A percentile compares a stretch with the other conserved stretches of the same genome.
These are phyloP conservation scores for Chaetomiaceae sp. DNA, from an alignment of 2,329 filamentous ascomycete genomes.

Conservation along the genomic window DNA sequence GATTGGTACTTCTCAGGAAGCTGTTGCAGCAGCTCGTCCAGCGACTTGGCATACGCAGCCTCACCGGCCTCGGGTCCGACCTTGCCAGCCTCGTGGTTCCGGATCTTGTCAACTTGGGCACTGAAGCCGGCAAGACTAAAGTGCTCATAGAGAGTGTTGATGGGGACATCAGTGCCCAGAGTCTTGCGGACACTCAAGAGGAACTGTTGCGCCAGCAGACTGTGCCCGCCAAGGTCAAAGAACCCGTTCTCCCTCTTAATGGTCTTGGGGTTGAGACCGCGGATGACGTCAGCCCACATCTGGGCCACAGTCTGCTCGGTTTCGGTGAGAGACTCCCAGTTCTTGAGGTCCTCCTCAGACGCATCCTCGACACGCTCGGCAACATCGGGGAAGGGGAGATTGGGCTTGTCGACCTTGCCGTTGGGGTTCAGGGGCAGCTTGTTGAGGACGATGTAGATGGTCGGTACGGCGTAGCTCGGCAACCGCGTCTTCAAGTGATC, in stretches of 20 bases:
- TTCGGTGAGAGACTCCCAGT: constrained; percentile 38
- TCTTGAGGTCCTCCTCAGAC: constrained; percentile 39
- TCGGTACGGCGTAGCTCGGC: constrained; percentile 70
- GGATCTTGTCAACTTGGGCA: constrained; percentile 45
- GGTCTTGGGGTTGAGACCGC: constrained; percentile 61
- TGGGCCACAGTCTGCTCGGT: constrained; percentile 64
- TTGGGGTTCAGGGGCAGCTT: constrained; percentile 79
- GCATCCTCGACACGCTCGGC: constrained; percentile 53
- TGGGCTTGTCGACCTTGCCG: constrained; percentile 76
- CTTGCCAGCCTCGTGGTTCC: constrained; percentile 24
- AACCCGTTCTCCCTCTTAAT: constrained; percentile 59
- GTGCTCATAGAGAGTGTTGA: constrained; percentile 65
- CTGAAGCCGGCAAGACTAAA: constrained; percentile 47
- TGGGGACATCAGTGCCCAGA: constrained; percentile 51
- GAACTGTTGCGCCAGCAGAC: constrained; percentile 75
- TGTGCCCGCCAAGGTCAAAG: constrained; percentile 78
- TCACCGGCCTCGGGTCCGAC: constrained; percentile 34
- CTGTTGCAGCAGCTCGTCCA: constrained; percentile 41
- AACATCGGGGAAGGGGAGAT: constrained; percentile 74
- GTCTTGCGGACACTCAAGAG: constrained; percentile 58
- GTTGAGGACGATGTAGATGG: constrained; percentile 66
- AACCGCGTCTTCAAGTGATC: constrained; percentile 67
- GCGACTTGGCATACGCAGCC: constrained; percentile 46
- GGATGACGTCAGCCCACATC: constrained; percentile 69
- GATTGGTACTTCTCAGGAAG: constrained; percentile 36